Evolutionary conservation across 257 asterid genomes (phyloP).

Genomic region (Datura wrightii): DNA sequence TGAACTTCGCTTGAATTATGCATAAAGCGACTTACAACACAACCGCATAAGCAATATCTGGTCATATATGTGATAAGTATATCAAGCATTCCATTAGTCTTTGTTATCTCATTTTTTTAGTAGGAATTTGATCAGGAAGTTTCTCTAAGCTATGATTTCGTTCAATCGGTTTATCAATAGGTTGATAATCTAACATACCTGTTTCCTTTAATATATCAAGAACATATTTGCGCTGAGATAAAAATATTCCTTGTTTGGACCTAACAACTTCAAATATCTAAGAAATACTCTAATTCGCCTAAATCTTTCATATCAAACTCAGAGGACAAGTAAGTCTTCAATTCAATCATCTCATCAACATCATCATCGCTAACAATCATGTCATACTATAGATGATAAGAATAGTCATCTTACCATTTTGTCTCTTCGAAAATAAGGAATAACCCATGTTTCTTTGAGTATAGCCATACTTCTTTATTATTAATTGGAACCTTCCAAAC

Average conservation of each 20-base stretch:
- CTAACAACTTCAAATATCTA: too few relatives aligned
- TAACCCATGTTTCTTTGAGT: background rate
- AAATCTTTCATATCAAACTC: too few relatives aligned
- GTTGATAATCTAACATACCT: background rate
- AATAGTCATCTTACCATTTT: background rate
- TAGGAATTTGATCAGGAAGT: background rate
- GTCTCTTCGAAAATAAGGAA: background rate
- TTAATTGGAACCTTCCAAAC: too few relatives aligned
- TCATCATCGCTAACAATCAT: too few relatives aligned
- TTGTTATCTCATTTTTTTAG: background rate
- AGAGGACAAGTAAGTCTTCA: too few relatives aligned
- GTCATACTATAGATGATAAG: too few relatives aligned
- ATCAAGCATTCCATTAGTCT: background rate
- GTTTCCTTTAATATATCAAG: background rate
- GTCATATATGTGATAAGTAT: background rate
- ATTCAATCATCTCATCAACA: too few relatives aligned
- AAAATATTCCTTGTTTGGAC: background rate
- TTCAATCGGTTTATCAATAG: background rate
- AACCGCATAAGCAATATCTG: background rate
- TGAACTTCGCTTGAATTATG: too few relatives aligned
- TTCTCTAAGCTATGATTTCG: background rate
- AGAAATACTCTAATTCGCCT: too few relatives aligned
- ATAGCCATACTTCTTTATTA: too few relatives aligned
- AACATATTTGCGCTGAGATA: background rate
- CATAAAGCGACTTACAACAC: too few relatives aligned